Evolutionary conservation across 805 yeast genomes (phyloP), one percentile per base, ranked within the genome.

Genomic region (Ogataea chonburiensis): DNA sequence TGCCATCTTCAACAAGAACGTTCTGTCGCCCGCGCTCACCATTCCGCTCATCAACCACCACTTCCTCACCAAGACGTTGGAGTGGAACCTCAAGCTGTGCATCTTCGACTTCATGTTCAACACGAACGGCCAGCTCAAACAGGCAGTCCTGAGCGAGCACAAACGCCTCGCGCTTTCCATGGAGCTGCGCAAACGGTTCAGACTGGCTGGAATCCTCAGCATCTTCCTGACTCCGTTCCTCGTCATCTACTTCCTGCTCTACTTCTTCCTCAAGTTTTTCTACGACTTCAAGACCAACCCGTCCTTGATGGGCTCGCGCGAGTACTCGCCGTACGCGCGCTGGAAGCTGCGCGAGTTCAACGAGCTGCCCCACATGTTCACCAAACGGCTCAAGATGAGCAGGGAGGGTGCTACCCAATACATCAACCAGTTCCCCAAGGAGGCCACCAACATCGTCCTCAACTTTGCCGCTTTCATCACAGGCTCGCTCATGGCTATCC

Each of bases 331-430:
- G 0, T 77, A 76, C 61, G 97, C 98, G 0, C 89, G 85, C 52
- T 93, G 98, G 98, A 86, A 82, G 56, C 73, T 93, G 52, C 68
- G 99, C 38, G 99, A 93, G 53, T 86, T 84, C 56, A 93, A 93
- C 60, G 99, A 93, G 56, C 68, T 93, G 7, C 86, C 86, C 28
- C 98, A 93, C 60, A 70, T 91, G 17, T 93, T 93, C 61, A 78
- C 79, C 38, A 79, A 81, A 49, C 68, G 99, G 32, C 62, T 93
- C 25, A 85, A 79, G 30, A 62, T 86, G 42, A 86, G 96, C 34
- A 73, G 78, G 19, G 84, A 77, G 11, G 79, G 88, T 5, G 96
- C 98, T 0, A 74, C 84, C 27, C 74, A 79, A 13, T 93, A 93
- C 55, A 77, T 93, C 37, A 79, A 87, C 46, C 96, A 89, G 56